A percentile compares a stretch with the other conserved stretches of the same genome.
Conservation (phyloP, 257 asterid species). For the Echites panduratus region DNA sequence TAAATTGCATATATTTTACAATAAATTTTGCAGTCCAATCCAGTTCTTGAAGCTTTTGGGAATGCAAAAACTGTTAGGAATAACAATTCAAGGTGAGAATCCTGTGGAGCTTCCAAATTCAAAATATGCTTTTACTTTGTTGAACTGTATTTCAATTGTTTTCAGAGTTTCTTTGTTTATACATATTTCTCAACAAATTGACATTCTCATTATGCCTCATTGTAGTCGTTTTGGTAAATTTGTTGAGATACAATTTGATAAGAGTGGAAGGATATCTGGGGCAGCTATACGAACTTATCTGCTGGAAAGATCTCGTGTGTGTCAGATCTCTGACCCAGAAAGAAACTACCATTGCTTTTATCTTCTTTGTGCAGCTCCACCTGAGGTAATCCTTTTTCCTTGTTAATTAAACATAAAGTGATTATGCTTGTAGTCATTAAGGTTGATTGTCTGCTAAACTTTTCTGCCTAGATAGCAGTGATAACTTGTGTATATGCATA, state of each 20-base stretch:
- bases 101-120: constrained; percentile 11
- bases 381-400: constrained; percentile 47
- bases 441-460: neutral
- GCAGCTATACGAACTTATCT: constrained; percentile 96
- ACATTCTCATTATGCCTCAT: constrained; percentile 15
- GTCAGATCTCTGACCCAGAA: constrained; percentile 93
- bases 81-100: constrained; percentile 85
- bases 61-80: constrained; percentile 96
- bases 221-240: constrained; percentile 98
- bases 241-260: constrained; percentile 98
- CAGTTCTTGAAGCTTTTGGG: constrained; percentile 99
- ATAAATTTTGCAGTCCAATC: constrained; percentile 71
- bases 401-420: neutral
- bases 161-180: constrained; percentile 1
- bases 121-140: neutral
- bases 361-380: constrained; percentile 95
- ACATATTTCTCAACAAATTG: neutral
- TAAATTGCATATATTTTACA: constrained; percentile 9
- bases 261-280: constrained; percentile 96
- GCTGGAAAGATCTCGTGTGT: constrained; percentile 98
- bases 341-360: constrained; percentile 99
- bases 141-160: neutral
- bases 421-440: neutral
- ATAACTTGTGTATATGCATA: neutral
- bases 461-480: neutral